Base-by-base conservation (phyloP, 2,329 filamentous ascomycete genomes). In the Apiospora hydei region DNA sequence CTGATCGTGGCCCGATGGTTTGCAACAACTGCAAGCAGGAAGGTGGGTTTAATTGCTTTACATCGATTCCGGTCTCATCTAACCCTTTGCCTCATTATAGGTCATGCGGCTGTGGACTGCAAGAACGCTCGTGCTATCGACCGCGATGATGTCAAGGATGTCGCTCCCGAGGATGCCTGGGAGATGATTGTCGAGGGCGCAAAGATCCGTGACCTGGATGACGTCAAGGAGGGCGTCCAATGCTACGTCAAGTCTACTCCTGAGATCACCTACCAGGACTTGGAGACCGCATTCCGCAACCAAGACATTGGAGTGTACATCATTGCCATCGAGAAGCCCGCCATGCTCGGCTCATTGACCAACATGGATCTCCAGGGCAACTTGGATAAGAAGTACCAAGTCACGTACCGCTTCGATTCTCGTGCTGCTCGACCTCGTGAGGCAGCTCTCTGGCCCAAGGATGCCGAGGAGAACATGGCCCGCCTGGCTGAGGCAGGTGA, bases 291-390 rank as follows among this genome's bases (percentile, higher is more conserved):
- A 1, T 87, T 94, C 78, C 89, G 92, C 8, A 76, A 81, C 1
- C 83, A 88, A 57, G 78, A 83, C 0, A 85, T 92, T 72, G 81
- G 81, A 3, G 81, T 92, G 18, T 91, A 87, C 81, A 82, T 94
- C 70, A 91, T 94, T 75, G 89, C 89, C 7, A 80, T 88, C 7
- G 88, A 93, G 83, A 87, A 88, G 75, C 82, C 87, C 46, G 79
- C 85, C 7, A 80, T 92, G 43, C 78, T 85, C 0, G 78, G 82
- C 1, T 89, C 90, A 6, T 87, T 91, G 75, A 93, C 90, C 73
- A 91, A 92, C 81, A 92, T 94, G 89, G 91, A 94, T 74, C 83
- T 93, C 1, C 91, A 94, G 77, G 92, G 92, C 6, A 89, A 92
- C 73, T 83, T 92, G 26, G 87, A 87, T 72, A 90, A 90, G 80